Base-by-base conservation (phyloP, 768 basidiomycete species). In the Cytidiella melzeri region DNA sequence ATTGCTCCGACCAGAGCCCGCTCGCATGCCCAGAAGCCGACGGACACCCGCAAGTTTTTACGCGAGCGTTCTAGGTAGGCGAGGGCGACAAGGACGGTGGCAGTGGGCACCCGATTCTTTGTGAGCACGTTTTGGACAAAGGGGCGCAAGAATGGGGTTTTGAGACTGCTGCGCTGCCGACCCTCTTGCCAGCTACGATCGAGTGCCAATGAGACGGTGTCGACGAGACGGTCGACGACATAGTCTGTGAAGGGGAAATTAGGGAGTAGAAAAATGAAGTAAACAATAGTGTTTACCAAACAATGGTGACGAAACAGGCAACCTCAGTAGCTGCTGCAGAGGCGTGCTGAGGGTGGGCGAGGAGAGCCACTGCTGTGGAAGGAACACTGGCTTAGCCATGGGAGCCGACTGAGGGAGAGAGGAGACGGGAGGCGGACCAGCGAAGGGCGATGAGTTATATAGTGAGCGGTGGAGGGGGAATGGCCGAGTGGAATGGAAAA, bases 1-100 rank as follows among this genome's bases (percentile, higher is more conserved):
- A 74, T 56, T 10, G 68, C 67, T n/a, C 69, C 72, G 24, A 74
- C 57, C 51, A 72, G 68, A 25, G 72, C 69, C 6, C 71, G 68
- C 57, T 72, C 70, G 48, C 71, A 66, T 18, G 70, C 67, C 55
- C 55, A 61, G 12, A 47, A 49, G 10, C 39, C 47, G 24, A 18
- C 4, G 48, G 48, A 49, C 26, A 53, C 44, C 13, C 43, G 46
- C 21, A 67, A 48, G 25, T 58, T 47, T 6, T 47, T 34, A 20
- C 53, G 41, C 21, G 61, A 46, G 13, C 62, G 48, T 19, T 58
- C 50, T 30, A 67, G 50, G 53, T 62, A 66, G 28, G 60, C 55
- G 50, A 64, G 56, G 5, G 66, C 63, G 41, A 58, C 57, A 12
- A 66, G 55, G 24, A 67, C 21, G 5, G 52, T 56, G 10, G 55